A percentile compares a stretch with the other conserved stretches of the same genome.
Conservation (phyloP, 2,329 filamentous ascomycete genomes). For the Bipolaris oryzae region DNA sequence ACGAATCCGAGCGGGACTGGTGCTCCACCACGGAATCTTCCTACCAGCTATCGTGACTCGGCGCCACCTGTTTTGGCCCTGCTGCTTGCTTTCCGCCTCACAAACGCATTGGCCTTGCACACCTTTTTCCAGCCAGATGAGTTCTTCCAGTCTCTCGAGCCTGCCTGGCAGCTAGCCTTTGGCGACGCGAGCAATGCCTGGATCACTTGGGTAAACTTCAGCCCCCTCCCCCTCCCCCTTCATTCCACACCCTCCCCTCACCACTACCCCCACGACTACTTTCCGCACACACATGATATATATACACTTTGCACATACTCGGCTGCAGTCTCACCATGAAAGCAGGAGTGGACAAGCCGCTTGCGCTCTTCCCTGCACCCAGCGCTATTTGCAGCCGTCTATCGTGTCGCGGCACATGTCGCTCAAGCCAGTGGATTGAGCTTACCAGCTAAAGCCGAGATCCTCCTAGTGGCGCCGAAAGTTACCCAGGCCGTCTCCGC, state of each 20-base stretch:
- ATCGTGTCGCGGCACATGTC: constrained; percentile 65
- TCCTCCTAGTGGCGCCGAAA: constrained; percentile 76
- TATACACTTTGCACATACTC: neutral
- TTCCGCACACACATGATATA: no score
- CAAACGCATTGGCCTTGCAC: constrained; percentile 77
- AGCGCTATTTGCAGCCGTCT: constrained; percentile 79
- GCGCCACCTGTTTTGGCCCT: constrained; percentile 35
- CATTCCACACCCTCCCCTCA: neutral
- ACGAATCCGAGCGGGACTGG: constrained; percentile 35
- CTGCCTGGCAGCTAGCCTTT: constrained; percentile 89
- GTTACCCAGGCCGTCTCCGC: constrained; percentile 78
- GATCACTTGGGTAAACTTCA: constrained; percentile 88
- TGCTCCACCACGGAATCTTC: constrained; percentile 25
- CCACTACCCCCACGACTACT: no score
- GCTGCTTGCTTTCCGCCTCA: constrained; percentile 71
- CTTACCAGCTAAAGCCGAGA: constrained; percentile 64
- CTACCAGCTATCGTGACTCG: constrained; percentile 42
- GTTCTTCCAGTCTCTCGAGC: constrained; percentile 94
- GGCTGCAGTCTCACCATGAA: constrained; percentile 36
- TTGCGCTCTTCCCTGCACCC: constrained; percentile 92
- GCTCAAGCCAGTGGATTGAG: constrained; percentile 62
- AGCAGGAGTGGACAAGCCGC: constrained; percentile 88
- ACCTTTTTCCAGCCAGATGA: constrained; percentile 99
- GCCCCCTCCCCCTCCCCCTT: constrained; percentile 31
- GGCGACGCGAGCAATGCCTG: constrained; percentile 78